Percentiles rank a stretch among this genome's conserved stretches.
These are phyloP conservation scores for Borovskyia barvae DNA, from an alignment of 208 protist genomes.

Conservation along the genomic window DNA sequence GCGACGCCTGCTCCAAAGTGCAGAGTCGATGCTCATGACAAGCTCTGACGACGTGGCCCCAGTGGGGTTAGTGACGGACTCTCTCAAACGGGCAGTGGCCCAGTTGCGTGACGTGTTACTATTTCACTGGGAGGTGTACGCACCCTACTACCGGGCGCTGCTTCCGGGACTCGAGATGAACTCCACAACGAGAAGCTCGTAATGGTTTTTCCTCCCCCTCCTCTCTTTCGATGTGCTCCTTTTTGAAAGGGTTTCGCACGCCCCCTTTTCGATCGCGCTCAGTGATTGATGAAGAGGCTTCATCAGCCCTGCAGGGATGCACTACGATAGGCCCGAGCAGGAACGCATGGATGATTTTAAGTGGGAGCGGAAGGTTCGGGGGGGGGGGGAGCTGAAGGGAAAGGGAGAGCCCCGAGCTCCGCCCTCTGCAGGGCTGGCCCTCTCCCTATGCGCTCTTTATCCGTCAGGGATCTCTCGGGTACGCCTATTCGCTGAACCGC, in stretches of 20 bases:
- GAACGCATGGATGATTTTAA: too few species aligned
- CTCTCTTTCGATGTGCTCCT: too few species aligned
- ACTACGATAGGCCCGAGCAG: too few species aligned
- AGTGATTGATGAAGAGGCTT: too few species aligned
- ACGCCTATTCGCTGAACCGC: not conserved
- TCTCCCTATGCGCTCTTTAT: not conserved
- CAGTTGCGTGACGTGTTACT: slow-evolving; percentile 41
- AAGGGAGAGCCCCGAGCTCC: too few species aligned
- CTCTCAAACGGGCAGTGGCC: slow-evolving; percentile 27
- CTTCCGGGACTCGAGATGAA: slow-evolving; percentile 21
- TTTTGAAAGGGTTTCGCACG: too few species aligned
- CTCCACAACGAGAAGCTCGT: not conserved
- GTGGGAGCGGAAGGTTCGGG: not conserved
- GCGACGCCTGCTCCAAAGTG: slow-evolving; percentile 46
- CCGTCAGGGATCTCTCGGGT: not conserved
- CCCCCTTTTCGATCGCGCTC: too few species aligned
- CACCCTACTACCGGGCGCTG: slow-evolving; percentile 52
- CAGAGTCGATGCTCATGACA: slow-evolving; percentile 27
- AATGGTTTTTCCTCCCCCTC: too few species aligned
- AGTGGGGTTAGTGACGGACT: slow-evolving; percentile 64
- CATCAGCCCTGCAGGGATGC: too few species aligned
- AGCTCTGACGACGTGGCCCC: slow-evolving; percentile 21
- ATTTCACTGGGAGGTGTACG: slow-evolving; percentile 83
- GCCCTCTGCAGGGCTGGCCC: too few species aligned
- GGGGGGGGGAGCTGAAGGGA: not conserved